Conservation (phyloP, 2,329 filamentous ascomycete genomes). For the Colletotrichum camelliae region DNA sequence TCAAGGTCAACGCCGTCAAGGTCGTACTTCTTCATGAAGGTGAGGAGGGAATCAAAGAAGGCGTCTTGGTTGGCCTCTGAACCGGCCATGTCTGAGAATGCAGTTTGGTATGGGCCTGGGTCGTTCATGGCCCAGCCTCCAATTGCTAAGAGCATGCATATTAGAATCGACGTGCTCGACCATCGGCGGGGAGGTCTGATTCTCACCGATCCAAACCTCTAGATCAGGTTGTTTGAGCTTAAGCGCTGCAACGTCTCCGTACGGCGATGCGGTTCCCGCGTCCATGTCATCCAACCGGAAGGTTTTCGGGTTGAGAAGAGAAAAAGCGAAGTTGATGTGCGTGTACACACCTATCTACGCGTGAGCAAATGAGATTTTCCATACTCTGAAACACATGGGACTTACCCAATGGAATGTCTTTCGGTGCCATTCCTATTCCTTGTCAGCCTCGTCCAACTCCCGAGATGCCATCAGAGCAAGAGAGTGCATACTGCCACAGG, state of each 20-base stretch:
- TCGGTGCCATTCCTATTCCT: background rate
- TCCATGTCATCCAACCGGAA: background rate
- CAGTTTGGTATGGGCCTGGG: background rate
- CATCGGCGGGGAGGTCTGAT: background rate
- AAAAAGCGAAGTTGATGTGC: background rate
- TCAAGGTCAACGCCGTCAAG: constrained; percentile 54
- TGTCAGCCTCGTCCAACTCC: background rate
- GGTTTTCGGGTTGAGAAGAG: background rate
- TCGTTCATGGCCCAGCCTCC: background rate
- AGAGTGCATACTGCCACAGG: background rate
- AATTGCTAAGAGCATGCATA: background rate
- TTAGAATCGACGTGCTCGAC: background rate
- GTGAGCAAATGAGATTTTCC: background rate
- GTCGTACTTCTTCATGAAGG: constrained; percentile 44
- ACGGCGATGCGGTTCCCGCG: background rate
- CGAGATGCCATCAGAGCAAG: background rate
- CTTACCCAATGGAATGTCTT: background rate
- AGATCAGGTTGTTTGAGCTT: background rate
- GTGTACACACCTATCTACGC: background rate
- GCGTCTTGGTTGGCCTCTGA: constrained; percentile 19
- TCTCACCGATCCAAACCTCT: background rate
- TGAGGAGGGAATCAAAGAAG: constrained; percentile 41
- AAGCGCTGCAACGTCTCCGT: background rate
- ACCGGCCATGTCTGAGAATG: background rate
- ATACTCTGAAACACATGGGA: background rate